Percentiles rank a stretch among this genome's conserved stretches.
These are phyloP conservation scores for Parsonsia alboflavescens DNA, from an alignment of 257 asterid genomes.

Conservation along the genomic window DNA sequence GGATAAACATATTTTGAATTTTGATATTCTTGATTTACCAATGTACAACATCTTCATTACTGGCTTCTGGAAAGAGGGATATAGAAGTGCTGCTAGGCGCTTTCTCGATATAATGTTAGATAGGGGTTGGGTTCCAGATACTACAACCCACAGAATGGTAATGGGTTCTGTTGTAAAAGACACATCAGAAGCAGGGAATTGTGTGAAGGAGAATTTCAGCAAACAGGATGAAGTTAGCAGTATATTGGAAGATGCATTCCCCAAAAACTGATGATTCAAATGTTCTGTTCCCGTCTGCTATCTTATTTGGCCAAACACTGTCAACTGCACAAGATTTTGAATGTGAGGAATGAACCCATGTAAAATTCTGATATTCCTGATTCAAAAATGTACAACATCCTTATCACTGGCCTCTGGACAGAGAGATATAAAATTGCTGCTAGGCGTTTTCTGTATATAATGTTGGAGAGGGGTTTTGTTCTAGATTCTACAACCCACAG, in stretches of 20 bases:
- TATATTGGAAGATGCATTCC: slow-evolving; percentile 67
- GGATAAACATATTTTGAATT: slow-evolving; percentile 26
- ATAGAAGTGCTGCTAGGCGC: slow-evolving; percentile 41
- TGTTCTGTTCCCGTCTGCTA: slow-evolving; percentile 24
- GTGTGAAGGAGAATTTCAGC: slow-evolving; percentile 13
- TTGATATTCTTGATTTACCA: slow-evolving; percentile 40
- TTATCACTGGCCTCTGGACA: slow-evolving; percentile 60
- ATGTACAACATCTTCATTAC: slow-evolving; percentile 43
- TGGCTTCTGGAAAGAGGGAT: slow-evolving; percentile 74
- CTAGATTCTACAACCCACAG: slow-evolving; percentile 63
- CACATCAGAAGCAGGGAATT: slow-evolving; percentile 14
- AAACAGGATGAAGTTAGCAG: slow-evolving; percentile 46
- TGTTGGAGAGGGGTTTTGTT: slow-evolving; percentile 80
- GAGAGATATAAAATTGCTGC: slow-evolving; percentile 64
- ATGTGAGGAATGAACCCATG: slow-evolving; percentile 32
- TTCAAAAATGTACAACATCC: slow-evolving; percentile 37
- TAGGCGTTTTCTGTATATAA: slow-evolving; percentile 41
- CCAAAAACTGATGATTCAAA: background rate
- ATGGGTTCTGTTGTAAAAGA: slow-evolving; percentile 40
- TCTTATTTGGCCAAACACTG: slow-evolving; percentile 37
- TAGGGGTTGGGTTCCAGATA: slow-evolving; percentile 74
- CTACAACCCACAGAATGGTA: slow-evolving; percentile 53
- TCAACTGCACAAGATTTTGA: slow-evolving; percentile 44
- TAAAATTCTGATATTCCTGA: slow-evolving; percentile 39
- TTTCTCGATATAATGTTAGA: slow-evolving; percentile 67